A percentile compares a stretch with the other conserved stretches of the same genome.
These are phyloP conservation scores for Nymphaea thermarum DNA, from an alignment of 164 flowering plant genomes.

Conservation along the genomic window DNA sequence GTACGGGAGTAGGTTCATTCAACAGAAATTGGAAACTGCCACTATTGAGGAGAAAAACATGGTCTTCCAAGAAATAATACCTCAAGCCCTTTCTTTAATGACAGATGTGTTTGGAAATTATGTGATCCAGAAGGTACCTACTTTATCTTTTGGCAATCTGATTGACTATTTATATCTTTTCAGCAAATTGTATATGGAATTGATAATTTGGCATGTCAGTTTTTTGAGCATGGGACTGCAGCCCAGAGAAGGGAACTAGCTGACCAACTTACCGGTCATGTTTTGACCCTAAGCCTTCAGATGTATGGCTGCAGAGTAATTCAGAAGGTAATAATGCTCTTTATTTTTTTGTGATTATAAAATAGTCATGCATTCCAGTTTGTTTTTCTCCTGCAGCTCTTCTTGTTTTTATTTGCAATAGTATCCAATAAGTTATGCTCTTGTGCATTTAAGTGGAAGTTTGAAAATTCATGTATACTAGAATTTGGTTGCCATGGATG, in stretches of 20 bases:
- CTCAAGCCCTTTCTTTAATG: slow-evolving; percentile 84
- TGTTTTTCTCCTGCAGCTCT: too few species aligned
- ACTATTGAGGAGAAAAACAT: slow-evolving; percentile 72
- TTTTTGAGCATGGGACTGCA: slow-evolving; percentile 77
- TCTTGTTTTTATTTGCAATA: too few species aligned
- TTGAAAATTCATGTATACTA: too few species aligned
- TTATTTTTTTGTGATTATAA: background rate
- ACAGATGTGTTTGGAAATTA: slow-evolving; percentile 99
- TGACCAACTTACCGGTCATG: slow-evolving; percentile 58
- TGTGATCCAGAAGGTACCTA: slow-evolving; percentile 88
- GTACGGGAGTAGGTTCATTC: slow-evolving; percentile 96
- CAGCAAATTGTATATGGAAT: background rate
- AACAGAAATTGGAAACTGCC: slow-evolving; percentile 95
- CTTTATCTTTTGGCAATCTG: background rate
- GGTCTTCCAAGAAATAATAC: slow-evolving; percentile 85
- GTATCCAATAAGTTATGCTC: too few species aligned
- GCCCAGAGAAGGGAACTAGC: slow-evolving; percentile 71
- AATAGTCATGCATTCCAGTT: too few species aligned
- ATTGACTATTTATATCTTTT: background rate
- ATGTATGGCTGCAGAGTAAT: slow-evolving; percentile 94
- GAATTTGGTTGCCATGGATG: too few species aligned
- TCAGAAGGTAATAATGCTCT: slow-evolving; percentile 45
- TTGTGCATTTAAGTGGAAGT: too few species aligned
- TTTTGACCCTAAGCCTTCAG: slow-evolving; percentile 70
- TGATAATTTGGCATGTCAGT: slow-evolving; percentile 25